Conservation (phyloP, 1,284 basidiomycete genomes). For the Paramarasmius palmivorus region DNA sequence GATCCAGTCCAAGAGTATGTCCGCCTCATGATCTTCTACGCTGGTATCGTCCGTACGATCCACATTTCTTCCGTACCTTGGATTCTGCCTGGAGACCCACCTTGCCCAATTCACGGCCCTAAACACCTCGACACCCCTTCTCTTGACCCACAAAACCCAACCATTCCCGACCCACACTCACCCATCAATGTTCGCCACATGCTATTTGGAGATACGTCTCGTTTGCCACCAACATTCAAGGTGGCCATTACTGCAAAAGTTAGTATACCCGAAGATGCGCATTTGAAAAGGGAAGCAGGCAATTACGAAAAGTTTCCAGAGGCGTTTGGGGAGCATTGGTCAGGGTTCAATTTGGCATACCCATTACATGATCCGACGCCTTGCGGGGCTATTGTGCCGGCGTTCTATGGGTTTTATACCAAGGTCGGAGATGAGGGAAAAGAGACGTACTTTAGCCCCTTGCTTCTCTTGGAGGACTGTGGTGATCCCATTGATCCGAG, state of each 20-base stretch:
- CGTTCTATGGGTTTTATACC: background rate
- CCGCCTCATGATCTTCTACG: too few relatives aligned
- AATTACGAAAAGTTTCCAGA: background rate
- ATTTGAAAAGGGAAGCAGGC: background rate
- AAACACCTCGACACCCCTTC: too few relatives aligned
- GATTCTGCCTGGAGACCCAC: too few relatives aligned
- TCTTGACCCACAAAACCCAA: too few relatives aligned
- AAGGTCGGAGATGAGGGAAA: background rate
- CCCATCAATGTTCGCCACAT: background rate
- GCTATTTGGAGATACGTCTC: background rate
- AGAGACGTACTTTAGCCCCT: background rate
- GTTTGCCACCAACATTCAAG: background rate
- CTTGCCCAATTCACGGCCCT: too few relatives aligned
- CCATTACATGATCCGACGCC: background rate
- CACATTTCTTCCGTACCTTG: too few relatives aligned
- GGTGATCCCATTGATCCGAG: background rate
- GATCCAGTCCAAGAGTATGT: too few relatives aligned
- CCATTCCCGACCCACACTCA: too few relatives aligned
- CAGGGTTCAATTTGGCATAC: background rate
- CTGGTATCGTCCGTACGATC: too few relatives aligned
- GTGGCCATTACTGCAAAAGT: background rate
- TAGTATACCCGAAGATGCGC: background rate
- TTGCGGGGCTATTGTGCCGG: background rate
- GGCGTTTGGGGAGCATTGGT: background rate
- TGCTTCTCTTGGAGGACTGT: background rate